Evolutionary conservation across 1,284 basidiomycete species (phyloP).

Genomic region (Leccinum griseonigrum): DNA sequence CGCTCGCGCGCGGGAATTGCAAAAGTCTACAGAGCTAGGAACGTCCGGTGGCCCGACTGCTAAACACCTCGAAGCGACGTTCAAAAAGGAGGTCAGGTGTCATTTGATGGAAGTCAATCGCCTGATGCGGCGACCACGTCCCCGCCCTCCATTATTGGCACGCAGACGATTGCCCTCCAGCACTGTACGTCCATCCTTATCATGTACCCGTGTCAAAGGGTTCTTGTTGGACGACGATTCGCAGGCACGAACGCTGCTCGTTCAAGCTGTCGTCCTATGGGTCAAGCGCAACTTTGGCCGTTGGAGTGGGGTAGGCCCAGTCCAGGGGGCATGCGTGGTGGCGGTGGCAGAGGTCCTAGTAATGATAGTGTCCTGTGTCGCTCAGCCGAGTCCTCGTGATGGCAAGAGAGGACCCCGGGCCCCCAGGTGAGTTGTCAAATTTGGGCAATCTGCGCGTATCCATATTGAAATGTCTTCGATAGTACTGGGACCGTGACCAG

Average conservation of each 20-base stretch:
- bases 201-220: slow-evolving; percentile 84
- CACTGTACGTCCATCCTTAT: slow-evolving; percentile 93
- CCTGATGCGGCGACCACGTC: slow-evolving; percentile 80
- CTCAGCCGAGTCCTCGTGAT: too few relatives aligned
- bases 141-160: slow-evolving; percentile 88
- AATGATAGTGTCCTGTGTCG: too few relatives aligned
- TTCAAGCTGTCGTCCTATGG: slow-evolving; percentile 90
- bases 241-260: slow-evolving; percentile 75
- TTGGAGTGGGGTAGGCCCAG: slow-evolving; percentile 29
- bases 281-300: slow-evolving; percentile 94
- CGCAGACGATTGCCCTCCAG: slow-evolving; percentile 91
- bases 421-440: slow-evolving; percentile 43
- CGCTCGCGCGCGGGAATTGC: slow-evolving; percentile 82
- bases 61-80: slow-evolving; percentile 82
- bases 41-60: slow-evolving; percentile 78
- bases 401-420: slow-evolving; percentile 28
- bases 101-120: slow-evolving; percentile 82
- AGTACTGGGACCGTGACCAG: slow-evolving; percentile 81
- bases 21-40: slow-evolving; percentile 76
- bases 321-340: too few relatives aligned
- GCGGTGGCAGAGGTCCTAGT: too few relatives aligned
- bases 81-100: slow-evolving; percentile 77
- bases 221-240: slow-evolving; percentile 79
- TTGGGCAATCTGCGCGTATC: background rate
- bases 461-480: slow-evolving; percentile 16